phyloP scores from a whole-genome alignment of 192 early-diverging fungal genomes.

The Coemansia sp. region DNA sequence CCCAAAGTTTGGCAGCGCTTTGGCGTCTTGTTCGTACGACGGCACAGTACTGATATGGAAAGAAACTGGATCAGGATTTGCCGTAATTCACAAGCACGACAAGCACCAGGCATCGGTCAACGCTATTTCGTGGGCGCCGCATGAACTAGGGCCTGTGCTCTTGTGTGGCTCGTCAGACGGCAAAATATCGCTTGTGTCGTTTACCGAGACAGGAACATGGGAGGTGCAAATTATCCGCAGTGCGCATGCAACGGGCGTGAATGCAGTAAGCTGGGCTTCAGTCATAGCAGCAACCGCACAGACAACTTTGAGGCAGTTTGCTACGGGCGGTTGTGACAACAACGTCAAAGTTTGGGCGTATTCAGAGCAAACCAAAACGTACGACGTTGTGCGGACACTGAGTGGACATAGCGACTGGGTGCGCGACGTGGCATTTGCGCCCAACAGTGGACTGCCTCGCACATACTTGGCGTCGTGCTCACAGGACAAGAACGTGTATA shows the following conservation, averaged over 20 bases:
- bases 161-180: conserved; percentile 96
- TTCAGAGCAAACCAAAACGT: conserved; percentile 74
- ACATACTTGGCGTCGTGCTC: conserved; percentile 92
- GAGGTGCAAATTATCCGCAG: conserved; percentile 69
- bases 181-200: conserved; percentile 85
- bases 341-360: conserved; percentile 88
- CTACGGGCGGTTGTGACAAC: conserved; percentile 95
- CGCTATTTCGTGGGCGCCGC: conserved; percentile 95
- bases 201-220: conserved; percentile 90
- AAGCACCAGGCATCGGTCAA: conserved; percentile 94
- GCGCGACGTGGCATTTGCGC: conserved; percentile 95
- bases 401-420: conserved; percentile 98
- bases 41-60: conserved; percentile 95
- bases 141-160: conserved; percentile 91
- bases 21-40: conserved; percentile 98
- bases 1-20: conserved; percentile 92
- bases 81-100: conserved; percentile 74
- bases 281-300: conserved; percentile 65
- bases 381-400: conserved; percentile 77
- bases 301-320: conserved; percentile 73
- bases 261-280: conserved; percentile 96
- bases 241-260: conserved; percentile 90
- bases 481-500: conserved; percentile 94
- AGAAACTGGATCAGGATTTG: conserved; percentile 64
- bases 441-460: conserved; percentile 86